phyloP scores from a whole-genome alignment of 176 grass and related monocot species.

The Aegilops umbellulata region DNA sequence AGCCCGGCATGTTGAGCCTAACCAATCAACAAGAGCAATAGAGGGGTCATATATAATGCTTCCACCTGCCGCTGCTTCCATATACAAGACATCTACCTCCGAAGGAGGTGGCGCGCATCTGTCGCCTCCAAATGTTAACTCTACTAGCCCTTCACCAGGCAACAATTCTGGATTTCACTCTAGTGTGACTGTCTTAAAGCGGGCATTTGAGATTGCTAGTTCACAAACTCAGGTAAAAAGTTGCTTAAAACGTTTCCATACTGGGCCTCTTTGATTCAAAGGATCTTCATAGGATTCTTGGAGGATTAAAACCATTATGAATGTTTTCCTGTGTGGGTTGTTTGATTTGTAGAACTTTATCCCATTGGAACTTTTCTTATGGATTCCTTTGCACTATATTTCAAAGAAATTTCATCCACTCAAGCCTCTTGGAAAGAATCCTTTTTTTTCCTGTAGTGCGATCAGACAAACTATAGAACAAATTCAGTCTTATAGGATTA shows the following conservation, averaged over 20 bases:
- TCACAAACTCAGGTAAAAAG: slow-evolving; percentile 83
- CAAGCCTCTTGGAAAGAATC: neutral
- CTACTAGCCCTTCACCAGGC: slow-evolving; percentile 39
- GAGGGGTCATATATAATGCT: slow-evolving; percentile 96
- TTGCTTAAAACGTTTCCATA: neutral
- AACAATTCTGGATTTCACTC: slow-evolving; percentile 87
- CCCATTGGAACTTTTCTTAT: neutral
- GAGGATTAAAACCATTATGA: neutral
- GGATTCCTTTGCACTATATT: neutral
- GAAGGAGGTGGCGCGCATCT: slow-evolving; percentile 51
- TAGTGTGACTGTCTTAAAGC: slow-evolving; percentile 80
- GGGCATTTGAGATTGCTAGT: slow-evolving; percentile 91
- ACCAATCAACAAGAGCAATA: slow-evolving; percentile 66
- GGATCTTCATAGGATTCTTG: neutral
- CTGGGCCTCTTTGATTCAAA: neutral
- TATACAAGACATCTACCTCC: slow-evolving; percentile 54
- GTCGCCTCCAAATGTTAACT: slow-evolving; percentile 21
- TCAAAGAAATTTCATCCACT: neutral
- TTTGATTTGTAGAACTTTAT: neutral
- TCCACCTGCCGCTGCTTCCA: slow-evolving; percentile 82
- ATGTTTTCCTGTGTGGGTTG: neutral
- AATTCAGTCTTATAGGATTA: neutral
- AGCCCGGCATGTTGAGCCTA: slow-evolving; percentile 37
- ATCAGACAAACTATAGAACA: neutral
- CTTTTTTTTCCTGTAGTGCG: neutral